phyloP scores from a whole-genome alignment of 2,329 filamentous ascomycete genomes.

The Pseudogymnoascus sp. region DNA sequence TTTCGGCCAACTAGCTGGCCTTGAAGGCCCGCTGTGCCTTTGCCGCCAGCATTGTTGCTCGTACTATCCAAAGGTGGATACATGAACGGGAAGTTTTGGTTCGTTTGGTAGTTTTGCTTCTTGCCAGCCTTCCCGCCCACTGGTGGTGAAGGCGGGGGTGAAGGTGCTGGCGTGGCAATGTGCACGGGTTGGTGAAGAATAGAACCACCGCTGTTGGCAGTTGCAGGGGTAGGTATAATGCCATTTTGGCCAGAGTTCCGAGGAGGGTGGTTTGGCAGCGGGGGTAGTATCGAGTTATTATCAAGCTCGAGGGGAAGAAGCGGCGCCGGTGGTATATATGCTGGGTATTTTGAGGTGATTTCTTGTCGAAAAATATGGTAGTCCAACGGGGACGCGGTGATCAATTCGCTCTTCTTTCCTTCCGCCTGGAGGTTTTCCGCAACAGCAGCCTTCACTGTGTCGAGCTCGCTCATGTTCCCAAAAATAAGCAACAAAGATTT shows the following conservation, averaged over 20 bases:
- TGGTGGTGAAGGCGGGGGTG: constrained; percentile 81
- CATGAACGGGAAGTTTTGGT: constrained; percentile 96
- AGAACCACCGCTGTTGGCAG: constrained; percentile 55
- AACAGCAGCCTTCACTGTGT: constrained; percentile 64
- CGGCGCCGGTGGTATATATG: constrained; percentile 82
- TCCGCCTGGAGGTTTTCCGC: constrained; percentile 50
- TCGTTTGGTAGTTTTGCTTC: constrained; percentile 99
- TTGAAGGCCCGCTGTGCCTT: constrained; percentile 73
- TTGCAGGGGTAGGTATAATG: constrained; percentile 48
- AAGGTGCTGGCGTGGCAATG: constrained; percentile 95
- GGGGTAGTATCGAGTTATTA: constrained; percentile 83
- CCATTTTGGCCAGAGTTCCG: constrained; percentile 53
- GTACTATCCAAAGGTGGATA: constrained; percentile 86
- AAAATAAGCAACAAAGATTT: constrained; percentile 83
- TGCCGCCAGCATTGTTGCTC: constrained; percentile 85
- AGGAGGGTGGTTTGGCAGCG: constrained; percentile 66
- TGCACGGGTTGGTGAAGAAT: constrained; percentile 95
- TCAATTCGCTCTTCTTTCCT: constrained; percentile 60
- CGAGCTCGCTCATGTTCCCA: constrained; percentile 67
- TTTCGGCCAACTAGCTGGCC: constrained; percentile 71
- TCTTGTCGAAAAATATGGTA: constrained; percentile 96
- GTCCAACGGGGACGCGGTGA: constrained; percentile 88
- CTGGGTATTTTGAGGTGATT: constrained; percentile 94
- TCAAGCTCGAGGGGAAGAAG: constrained; percentile 80
- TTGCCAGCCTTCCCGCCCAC: constrained; percentile 89